Base-by-base conservation (phyloP, 1,139 yeast genomes). In the Hansenula lynferdii region DNA sequence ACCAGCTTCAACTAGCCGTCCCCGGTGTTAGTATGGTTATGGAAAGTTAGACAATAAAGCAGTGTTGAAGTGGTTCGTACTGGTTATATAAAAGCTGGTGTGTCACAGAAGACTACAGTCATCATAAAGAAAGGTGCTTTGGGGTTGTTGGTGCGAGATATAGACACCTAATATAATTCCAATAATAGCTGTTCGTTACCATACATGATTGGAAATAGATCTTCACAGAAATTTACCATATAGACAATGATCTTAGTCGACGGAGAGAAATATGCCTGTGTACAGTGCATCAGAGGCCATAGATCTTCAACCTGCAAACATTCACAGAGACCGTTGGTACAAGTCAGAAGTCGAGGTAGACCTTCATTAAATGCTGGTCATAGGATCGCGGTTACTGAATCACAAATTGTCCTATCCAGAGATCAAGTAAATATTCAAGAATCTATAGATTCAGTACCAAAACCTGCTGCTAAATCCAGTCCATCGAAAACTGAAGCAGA, bases 281-380 rank as follows among this genome's bases (percentile, higher is more conserved):
- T 82, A 40, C 85, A 83, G 57, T 92, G 98, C 56, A 87, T 92
- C 27, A 69, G 97, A 33, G 98, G 98, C 15, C 98, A 92, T 58
- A 65, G 98, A 33, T 85, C 96, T 3, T 81, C 95, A 5, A 77
- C 84, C 39, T 92, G 98, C 60, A 80, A 80, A 45, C 98, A 92
- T 60, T 80, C 84, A 33, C 70, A 74, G 37, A 67, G 80, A 17
- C 78, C 80, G 0, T 53, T 75, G 25, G 67, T 74, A n/a, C 78
- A 72, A 46, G 79, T 75, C 6, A 57, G 80, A 33, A 64, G 76
- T 24, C 70, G 75, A 42, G 80, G 80, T 7, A 51, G 80, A 28
- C 80, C 80, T 0, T 67, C 72, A 38, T 64, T 66, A n/a, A 65
- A 61, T 38, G 66, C 69, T n/a, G 66, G 70, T 42, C 77, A 71